Evolutionary conservation across 2,329 filamentous ascomycete species (phyloP).

Genomic region (Monosporascus sp.): DNA sequence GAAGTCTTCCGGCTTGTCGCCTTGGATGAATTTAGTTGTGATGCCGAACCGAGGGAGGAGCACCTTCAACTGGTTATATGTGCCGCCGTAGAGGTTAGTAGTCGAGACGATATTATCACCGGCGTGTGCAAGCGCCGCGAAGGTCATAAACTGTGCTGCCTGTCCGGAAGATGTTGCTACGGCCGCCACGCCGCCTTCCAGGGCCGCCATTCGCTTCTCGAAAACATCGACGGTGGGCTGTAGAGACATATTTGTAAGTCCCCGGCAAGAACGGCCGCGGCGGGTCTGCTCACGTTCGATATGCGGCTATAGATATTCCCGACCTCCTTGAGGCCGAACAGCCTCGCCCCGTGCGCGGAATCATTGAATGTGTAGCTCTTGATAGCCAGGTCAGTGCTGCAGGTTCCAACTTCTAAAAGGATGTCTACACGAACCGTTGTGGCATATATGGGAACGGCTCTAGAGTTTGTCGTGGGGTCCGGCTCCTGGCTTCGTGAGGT

Average conservation of each 20-base stretch:
- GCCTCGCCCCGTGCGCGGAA: constrained; percentile 86
- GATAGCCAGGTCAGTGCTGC: constrained; percentile 7
- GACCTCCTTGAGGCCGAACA: constrained; percentile 94
- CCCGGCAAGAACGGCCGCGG: not conserved
- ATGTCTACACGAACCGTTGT: constrained; percentile 52
- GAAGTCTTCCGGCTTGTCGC: constrained; percentile 75
- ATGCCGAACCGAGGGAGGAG: constrained; percentile 83
- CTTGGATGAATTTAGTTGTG: constrained; percentile 77
- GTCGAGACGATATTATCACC: constrained; percentile 94
- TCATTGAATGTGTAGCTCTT: constrained; percentile 92
- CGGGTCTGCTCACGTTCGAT: constrained; percentile 64
- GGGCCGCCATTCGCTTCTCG: constrained; percentile 91
- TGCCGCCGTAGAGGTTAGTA: constrained; percentile 87
- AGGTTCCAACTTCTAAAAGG: not conserved
- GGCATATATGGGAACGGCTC: constrained; percentile 93
- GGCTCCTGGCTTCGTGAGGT: constrained; percentile 59
- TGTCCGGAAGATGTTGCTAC: constrained; percentile 83
- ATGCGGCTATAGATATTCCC: constrained; percentile 98
- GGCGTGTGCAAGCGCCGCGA: constrained; percentile 74
- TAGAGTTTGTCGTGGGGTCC: constrained; percentile 75
- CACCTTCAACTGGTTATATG: constrained; percentile 97
- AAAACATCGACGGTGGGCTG: constrained; percentile 92
- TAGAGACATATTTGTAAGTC: constrained; percentile 1
- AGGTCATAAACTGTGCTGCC: constrained; percentile 86
- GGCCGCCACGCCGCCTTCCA: constrained; percentile 86